Evolutionary conservation across 2,329 filamentous ascomycete genomes (phyloP).

Genomic region (Fusarium musae): DNA sequence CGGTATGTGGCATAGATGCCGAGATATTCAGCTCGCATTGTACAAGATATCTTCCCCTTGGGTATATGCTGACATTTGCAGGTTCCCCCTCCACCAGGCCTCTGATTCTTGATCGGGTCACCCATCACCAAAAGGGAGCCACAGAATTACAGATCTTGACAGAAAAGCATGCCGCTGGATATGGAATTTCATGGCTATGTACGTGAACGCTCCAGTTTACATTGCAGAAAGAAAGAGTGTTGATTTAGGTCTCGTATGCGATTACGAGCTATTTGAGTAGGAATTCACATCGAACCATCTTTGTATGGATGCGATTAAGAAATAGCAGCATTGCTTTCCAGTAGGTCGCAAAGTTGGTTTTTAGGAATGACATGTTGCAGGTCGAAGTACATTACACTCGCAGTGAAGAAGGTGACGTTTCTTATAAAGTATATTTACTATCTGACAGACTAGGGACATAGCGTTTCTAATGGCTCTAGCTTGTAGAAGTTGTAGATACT

Average conservation of each 20-base stretch:
- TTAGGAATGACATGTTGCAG: conserved; percentile 34
- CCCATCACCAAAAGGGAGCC: neutral
- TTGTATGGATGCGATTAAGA: conserved; percentile 22
- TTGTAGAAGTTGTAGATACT: conserved; percentile 20
- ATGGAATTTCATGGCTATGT: conserved; percentile 31
- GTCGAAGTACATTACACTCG: conserved; percentile 22
- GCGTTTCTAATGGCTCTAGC: neutral
- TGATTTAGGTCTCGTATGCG: conserved; percentile 37
- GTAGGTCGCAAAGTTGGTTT: conserved; percentile 37
- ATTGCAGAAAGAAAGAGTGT: conserved; percentile 32
- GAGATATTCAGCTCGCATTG: neutral
- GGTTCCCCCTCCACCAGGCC: conserved; percentile 68
- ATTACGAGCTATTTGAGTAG: conserved; percentile 33
- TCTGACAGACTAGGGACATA: conserved; percentile 1
- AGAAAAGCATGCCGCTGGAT: conserved; percentile 10
- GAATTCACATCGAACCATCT: conserved; percentile 21
- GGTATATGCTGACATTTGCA: conserved; percentile 44
- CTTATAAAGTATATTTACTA: neutral
- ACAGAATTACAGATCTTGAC: conserved; percentile 6
- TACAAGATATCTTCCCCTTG: neutral
- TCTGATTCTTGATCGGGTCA: conserved; percentile 54
- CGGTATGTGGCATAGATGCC: conserved; percentile 60
- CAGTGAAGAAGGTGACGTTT: conserved; percentile 23
- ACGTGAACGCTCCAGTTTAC: conserved; percentile 37
- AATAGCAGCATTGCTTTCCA: conserved; percentile 34